Evolutionary conservation across 768 basidiomycete species (phyloP).

Genomic region (Lactarius indigo): DNA sequence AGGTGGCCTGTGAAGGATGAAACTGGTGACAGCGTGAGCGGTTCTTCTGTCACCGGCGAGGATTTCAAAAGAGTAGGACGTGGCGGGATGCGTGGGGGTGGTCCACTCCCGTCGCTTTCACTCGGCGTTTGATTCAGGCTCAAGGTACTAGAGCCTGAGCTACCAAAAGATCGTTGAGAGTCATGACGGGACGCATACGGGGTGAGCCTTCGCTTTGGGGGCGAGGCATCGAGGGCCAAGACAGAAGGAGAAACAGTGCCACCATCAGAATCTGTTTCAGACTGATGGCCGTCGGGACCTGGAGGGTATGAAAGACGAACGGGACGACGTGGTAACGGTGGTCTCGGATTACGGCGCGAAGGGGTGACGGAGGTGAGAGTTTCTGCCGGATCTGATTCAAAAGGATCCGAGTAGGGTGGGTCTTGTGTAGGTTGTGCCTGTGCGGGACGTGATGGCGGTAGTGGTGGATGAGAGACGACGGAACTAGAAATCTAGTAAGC

Average conservation of each 20-base stretch:
- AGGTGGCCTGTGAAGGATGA: neutral
- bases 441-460: neutral
- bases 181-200: neutral
- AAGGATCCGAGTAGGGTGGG: slow-evolving; percentile 5
- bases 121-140: slow-evolving; percentile 9
- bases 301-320: slow-evolving; percentile 16
- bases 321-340: slow-evolving; percentile 15
- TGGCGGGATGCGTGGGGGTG: slow-evolving; percentile 12
- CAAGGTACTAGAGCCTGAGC: neutral
- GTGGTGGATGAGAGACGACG: neutral
- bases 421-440: neutral
- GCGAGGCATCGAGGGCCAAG: neutral
- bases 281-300: slow-evolving; percentile 3
- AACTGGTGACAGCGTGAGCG: slow-evolving; percentile 12
- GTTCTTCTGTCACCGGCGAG: neutral
- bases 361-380: neutral
- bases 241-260: neutral
- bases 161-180: slow-evolving; percentile 9
- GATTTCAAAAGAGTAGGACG: neutral
- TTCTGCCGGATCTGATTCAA: slow-evolving; percentile 6
- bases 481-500: slow-evolving; percentile 15
- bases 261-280: slow-evolving; percentile 4
- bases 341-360: slow-evolving; percentile 1
- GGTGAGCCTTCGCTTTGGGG: neutral
- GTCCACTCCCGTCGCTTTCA: slow-evolving; percentile 11